These are phyloP conservation scores for Auxenochlorella protothecoides DNA, from an alignment of 139 green algal species.

Conservation along the genomic window DNA sequence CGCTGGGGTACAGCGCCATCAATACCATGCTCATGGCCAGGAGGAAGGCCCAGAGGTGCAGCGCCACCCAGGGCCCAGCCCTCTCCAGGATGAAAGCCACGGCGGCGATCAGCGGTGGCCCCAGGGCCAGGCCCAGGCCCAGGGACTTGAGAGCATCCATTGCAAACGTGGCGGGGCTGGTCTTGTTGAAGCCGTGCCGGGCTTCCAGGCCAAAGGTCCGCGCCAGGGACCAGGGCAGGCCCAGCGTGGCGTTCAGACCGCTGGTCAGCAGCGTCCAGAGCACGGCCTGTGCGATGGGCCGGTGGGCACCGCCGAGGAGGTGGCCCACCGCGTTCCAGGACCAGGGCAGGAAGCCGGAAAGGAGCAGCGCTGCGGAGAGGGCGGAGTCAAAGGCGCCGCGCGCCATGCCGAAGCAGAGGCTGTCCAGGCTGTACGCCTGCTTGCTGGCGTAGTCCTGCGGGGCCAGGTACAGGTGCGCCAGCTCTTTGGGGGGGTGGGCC, in stretches of 20 bases:
- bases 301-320: not conserved
- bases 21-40: conserved; percentile 57
- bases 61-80: conserved; percentile 41
- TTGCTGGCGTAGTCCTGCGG: not conserved
- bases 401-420: conserved; percentile 31
- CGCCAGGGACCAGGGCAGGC: conserved; percentile 67
- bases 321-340: conserved; percentile 10
- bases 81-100: conserved; percentile 57
- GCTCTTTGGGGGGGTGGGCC: too few relatives aligned
- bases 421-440: conserved; percentile 61
- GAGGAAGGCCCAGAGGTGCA: conserved; percentile 80
- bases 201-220: conserved; percentile 71
- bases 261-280: conserved; percentile 40
- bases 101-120: conserved; percentile 58
- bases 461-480: too few relatives aligned
- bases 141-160: conserved; percentile 53
- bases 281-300: conserved; percentile 30
- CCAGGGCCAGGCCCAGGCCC: conserved; percentile 41
- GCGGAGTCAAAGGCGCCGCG: conserved; percentile 23
- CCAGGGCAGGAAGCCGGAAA: conserved; percentile 13
- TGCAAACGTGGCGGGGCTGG: conserved; percentile 58
- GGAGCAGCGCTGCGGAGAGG: conserved; percentile 17
- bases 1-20: conserved; percentile 57
- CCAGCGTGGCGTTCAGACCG: conserved; percentile 26
- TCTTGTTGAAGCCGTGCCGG: conserved; percentile 87